These are phyloP conservation scores for Trichopus zeylanicus DNA, from an alignment of 116 monocot genomes.

Conservation along the genomic window DNA sequence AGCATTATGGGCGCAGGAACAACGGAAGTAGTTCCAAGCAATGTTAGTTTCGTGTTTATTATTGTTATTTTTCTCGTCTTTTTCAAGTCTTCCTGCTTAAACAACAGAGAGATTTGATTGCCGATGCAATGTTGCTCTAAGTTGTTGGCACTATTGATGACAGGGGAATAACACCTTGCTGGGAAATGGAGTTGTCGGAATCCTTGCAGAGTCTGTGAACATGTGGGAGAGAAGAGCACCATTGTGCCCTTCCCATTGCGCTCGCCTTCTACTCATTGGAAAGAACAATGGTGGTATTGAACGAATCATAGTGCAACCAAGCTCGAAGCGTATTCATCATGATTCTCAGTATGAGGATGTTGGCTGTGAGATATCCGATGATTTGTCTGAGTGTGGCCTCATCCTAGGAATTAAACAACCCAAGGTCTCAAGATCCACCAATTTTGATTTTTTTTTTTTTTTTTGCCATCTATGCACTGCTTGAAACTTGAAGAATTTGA, in stretches of 20 bases:
- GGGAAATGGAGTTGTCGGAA: conserved; percentile 90
- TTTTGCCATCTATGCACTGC: neutral
- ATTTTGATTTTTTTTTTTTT: neutral
- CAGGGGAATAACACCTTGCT: conserved; percentile 19
- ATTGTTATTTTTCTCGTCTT: too few species aligned
- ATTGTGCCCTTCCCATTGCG: conserved; percentile 82
- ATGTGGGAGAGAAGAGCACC: conserved; percentile 92
- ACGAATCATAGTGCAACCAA: conserved; percentile 79
- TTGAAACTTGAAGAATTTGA: neutral
- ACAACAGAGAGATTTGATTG: too few species aligned
- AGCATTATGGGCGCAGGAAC: too few species aligned
- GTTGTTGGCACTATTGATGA: neutral
- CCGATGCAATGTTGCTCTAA: neutral
- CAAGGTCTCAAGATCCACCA: conserved; percentile 30
- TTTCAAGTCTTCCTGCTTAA: too few species aligned
- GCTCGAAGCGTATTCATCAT: conserved; percentile 74
- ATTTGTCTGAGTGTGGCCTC: conserved; percentile 87
- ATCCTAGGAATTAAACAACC: conserved; percentile 93
- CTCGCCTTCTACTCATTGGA: conserved; percentile 65
- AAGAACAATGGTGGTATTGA: conserved; percentile 39
- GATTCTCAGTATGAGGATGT: conserved; percentile 86
- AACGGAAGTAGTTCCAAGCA: too few species aligned
- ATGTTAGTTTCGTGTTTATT: too few species aligned
- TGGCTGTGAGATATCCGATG: conserved; percentile 84
- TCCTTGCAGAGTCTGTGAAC: conserved; percentile 69